Percentiles rank a stretch among this genome's conserved stretches.
Evolutionary conservation across 2,329 filamentous ascomycete species (phyloP).

Genomic region (Aurifilum marmelostoma): DNA sequence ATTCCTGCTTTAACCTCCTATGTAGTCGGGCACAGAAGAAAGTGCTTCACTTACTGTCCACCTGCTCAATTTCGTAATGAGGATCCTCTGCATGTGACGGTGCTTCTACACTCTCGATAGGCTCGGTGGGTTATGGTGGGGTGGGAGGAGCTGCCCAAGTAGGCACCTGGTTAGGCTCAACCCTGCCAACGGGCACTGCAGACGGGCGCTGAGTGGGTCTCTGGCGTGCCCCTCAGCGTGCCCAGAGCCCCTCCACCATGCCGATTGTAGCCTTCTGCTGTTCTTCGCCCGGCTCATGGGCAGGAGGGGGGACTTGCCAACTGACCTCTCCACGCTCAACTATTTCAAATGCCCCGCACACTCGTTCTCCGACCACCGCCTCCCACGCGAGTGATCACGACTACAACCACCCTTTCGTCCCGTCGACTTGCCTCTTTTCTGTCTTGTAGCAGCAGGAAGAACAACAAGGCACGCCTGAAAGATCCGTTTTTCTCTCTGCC

Average conservation of each 20-base stretch:
- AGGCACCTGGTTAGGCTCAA: background rate
- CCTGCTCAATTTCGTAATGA: background rate
- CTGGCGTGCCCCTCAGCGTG: conserved; percentile 2
- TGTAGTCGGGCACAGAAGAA: background rate
- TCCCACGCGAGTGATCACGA: conserved; percentile 16
- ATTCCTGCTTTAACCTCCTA: background rate
- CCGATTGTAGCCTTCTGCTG: conserved; percentile 14
- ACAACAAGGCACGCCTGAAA: conserved; percentile 1
- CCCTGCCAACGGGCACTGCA: background rate
- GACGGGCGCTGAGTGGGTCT: background rate
- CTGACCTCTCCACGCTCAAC: conserved; percentile 15
- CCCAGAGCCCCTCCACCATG: conserved; percentile 1
- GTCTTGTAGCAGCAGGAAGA: background rate
- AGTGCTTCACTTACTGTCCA: background rate
- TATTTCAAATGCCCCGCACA: conserved; percentile 51
- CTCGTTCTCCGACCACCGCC: conserved; percentile 37
- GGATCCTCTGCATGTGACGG: background rate
- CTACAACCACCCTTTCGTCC: conserved; percentile 22
- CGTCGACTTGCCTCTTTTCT: conserved; percentile 26
- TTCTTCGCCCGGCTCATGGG: background rate
- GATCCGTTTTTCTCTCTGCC: background rate
- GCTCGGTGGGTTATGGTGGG: background rate
- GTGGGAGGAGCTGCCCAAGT: background rate
- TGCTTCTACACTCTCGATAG: background rate
- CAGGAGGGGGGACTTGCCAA: background rate